Evolutionary conservation across 805 yeast species (phyloP).

Genomic region (Suhomyces faveliae): DNA sequence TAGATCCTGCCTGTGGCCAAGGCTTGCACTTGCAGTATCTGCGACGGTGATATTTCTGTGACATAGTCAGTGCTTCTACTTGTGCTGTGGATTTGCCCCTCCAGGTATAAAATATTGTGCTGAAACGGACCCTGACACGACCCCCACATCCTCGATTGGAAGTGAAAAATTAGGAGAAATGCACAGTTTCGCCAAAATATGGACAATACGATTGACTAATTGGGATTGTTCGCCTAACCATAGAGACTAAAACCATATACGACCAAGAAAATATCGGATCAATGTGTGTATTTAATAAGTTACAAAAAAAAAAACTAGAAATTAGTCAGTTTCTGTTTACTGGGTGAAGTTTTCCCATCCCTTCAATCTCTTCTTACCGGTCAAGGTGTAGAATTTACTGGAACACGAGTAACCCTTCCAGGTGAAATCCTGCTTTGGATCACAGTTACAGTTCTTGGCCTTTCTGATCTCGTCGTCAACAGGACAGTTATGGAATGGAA

Average conservation of each 20-base stretch:
- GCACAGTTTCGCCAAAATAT: background rate
- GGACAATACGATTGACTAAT: background rate
- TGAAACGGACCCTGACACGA: background rate
- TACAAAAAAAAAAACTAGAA: background rate
- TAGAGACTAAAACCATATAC: too few species aligned
- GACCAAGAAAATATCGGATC: too few species aligned
- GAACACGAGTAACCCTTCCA: constrained; percentile 76
- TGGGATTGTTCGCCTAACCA: too few species aligned
- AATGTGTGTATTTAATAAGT: background rate
- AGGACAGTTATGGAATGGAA: constrained; percentile 82
- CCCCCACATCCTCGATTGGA: background rate
- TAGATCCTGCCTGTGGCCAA: too few species aligned
- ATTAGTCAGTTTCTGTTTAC: too few species aligned
- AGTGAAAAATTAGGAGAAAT: background rate
- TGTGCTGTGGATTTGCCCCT: too few species aligned
- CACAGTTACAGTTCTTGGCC: constrained; percentile 68
- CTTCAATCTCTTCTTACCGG: constrained; percentile 56
- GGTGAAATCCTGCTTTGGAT: constrained; percentile 70
- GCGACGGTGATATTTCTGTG: too few species aligned
- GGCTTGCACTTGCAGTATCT: too few species aligned
- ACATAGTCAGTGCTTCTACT: background rate
- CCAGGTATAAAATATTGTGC: background rate
- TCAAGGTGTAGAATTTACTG: constrained; percentile 55
- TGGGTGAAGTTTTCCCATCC: constrained; percentile 67
- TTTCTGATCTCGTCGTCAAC: constrained; percentile 56